Base-by-base conservation (phyloP, 1,284 basidiomycete genomes). In the Fomitiporia mediterranea region DNA sequence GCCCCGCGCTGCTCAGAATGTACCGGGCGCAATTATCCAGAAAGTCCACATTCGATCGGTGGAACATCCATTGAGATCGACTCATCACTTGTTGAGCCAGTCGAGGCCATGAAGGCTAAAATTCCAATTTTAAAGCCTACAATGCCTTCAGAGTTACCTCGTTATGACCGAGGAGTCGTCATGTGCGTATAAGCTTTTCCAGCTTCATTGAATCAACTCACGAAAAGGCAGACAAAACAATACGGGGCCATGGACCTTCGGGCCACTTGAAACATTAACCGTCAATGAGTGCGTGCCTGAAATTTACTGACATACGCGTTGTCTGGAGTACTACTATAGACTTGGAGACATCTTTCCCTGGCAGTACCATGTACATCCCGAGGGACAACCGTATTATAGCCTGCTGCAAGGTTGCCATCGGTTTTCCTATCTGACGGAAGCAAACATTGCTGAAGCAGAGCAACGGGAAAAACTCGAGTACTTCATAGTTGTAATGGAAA, bases 311-410 rank as follows among this genome's bases (percentile, higher is more conserved):
- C 25, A 21, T 4, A 9, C n/a, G 21, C 9, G 11, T 27, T 9
- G 25, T 25, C 28, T 23, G 17, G 11, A 7, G 7, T 21, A 9
- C n/a, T 7, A 34, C 4, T 7, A 5, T 27, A 57, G 56, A 38
- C 30, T 46, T 15, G 25, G 38, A 30, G 27, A 13, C 23, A 25
- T 19, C 17, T 28, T 39, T 19, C 27, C 19, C n/a, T 57, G 56
- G 56, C 19, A 37, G 34, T 42, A 25, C 11, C 32, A 53, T 35
- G 32, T 53, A 15, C 56, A 57, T 17, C 51, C 56, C 25, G 56
- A 57, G 32, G 56, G 56, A 51, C 42, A 46, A 39, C 25, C 32
- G 7, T 57, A 57, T 28, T 57, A 27, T 21, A 39, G 40, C 27
- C 19, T 17, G 11, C 38, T 6, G 13, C 32, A 39, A 13, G 38